Percentiles rank a stretch among this genome's conserved stretches.
Evolutionary conservation across 1,139 yeast genomes (phyloP).

Genomic region (Arxiozyma slooffiae): DNA sequence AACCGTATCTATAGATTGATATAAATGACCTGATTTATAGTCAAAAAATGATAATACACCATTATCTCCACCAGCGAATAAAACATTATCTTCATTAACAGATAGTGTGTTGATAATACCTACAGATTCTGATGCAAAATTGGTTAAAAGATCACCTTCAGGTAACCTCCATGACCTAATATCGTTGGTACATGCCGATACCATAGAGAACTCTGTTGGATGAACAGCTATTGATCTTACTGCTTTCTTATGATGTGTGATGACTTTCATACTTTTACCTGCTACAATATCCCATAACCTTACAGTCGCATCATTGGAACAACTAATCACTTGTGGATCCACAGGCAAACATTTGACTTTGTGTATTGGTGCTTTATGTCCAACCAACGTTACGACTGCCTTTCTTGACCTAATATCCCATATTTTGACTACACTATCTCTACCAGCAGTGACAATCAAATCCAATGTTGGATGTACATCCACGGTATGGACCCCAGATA

Average conservation of each 20-base stretch:
- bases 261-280: constrained; percentile 47
- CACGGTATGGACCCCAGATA: constrained; percentile 78
- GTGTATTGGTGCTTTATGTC: constrained; percentile 71
- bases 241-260: constrained; percentile 80
- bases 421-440: constrained; percentile 76
- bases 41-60: constrained; percentile 74
- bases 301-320: constrained; percentile 78
- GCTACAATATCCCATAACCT: constrained; percentile 76
- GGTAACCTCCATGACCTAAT: constrained; percentile 81
- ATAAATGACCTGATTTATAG: constrained; percentile 57
- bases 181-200: constrained; percentile 72
- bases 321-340: constrained; percentile 79
- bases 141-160: constrained; percentile 58
- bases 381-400: constrained; percentile 67
- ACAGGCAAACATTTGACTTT: constrained; percentile 55
- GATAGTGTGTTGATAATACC: constrained; percentile 61
- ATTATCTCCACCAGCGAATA: constrained; percentile 78
- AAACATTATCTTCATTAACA: constrained; percentile 55
- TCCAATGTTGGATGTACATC: constrained; percentile 84
- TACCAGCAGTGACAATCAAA: constrained; percentile 78
- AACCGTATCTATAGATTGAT: constrained; percentile 46
- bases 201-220: constrained; percentile 65
- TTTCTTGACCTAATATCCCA: constrained; percentile 88
- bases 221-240: constrained; percentile 66
- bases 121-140: constrained; percentile 39